Conservation (phyloP, 1,284 basidiomycete species). For the Volvariella surrecta region DNA sequence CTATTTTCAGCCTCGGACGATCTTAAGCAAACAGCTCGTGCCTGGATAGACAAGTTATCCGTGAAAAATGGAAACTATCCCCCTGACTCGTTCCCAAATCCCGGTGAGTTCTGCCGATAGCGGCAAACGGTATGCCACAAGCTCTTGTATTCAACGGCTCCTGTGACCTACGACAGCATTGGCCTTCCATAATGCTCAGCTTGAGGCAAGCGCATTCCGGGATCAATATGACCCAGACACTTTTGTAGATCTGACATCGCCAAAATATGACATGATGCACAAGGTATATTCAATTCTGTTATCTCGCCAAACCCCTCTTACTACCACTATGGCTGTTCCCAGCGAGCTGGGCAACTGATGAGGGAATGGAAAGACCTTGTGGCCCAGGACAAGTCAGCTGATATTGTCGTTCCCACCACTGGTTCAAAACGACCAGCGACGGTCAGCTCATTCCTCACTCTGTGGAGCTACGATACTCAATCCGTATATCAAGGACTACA, state of each 20-base stretch:
- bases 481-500: conserved; percentile 4
- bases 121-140: background rate
- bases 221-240: conserved; percentile 72
- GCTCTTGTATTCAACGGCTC: conserved; percentile 7
- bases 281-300: conserved; percentile 38
- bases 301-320: conserved; percentile 7
- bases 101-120: conserved; percentile 43
- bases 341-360: conserved; percentile 74
- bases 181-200: conserved; percentile 81
- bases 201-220: conserved; percentile 88
- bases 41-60: conserved; percentile 73
- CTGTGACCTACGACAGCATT: conserved; percentile 37
- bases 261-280: conserved; percentile 73
- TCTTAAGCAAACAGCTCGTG: conserved; percentile 59
- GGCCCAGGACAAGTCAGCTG: conserved; percentile 55
- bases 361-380: conserved; percentile 68
- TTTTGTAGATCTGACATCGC: conserved; percentile 76
- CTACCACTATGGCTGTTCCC: conserved; percentile 10
- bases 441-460: conserved; percentile 30
- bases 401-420: conserved; percentile 34
- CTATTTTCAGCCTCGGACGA: conserved; percentile 47
- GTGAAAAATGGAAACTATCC: conserved; percentile 77
- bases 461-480: conserved; percentile 5
- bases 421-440: conserved; percentile 58
- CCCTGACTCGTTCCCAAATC: conserved; percentile 90